Evolutionary conservation across 2,329 filamentous ascomycete species (phyloP).

Genomic region (Colletotrichum spinosum): DNA sequence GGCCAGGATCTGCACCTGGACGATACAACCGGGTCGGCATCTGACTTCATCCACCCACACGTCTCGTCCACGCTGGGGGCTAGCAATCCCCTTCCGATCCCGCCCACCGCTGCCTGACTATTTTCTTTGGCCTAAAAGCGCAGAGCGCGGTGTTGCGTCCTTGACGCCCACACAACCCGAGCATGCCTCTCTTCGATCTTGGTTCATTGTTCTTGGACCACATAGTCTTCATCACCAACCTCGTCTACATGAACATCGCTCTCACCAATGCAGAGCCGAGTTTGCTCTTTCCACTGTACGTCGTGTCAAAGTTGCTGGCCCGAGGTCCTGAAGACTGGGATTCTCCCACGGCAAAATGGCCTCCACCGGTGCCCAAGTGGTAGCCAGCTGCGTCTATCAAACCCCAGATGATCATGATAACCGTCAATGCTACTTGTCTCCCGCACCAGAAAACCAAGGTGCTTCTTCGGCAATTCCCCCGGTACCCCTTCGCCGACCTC

Average conservation of each 20-base stretch:
- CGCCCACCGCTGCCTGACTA: constrained; percentile 13
- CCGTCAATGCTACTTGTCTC: constrained; percentile 44
- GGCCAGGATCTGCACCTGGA: constrained; percentile 30
- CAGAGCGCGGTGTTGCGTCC: constrained; percentile 25
- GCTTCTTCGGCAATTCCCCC: constrained; percentile 5
- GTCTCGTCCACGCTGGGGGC: constrained; percentile 17
- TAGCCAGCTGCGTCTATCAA: constrained; percentile 50
- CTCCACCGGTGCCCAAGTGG: constrained; percentile 46
- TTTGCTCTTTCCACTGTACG: constrained; percentile 59
- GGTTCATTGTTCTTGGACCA: constrained; percentile 64
- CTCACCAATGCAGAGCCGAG: constrained; percentile 61
- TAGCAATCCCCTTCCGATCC: constrained; percentile 12
- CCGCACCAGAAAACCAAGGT: constrained; percentile 18
- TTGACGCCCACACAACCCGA: constrained; percentile 31
- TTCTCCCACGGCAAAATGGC: constrained; percentile 51
- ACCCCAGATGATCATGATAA: constrained; percentile 50
- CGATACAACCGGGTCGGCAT: constrained; percentile 28
- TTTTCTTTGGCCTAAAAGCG: constrained; percentile 3
- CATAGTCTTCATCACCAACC: constrained; percentile 64
- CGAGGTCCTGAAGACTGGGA: constrained; percentile 61
- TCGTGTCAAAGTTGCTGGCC: constrained; percentile 59
- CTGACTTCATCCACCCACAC: constrained; percentile 34
- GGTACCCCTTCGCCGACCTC: constrained; percentile 26
- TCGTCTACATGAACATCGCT: constrained; percentile 64
- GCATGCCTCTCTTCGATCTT: constrained; percentile 64